phyloP scores from a whole-genome alignment of 805 yeast genomes.

The Ogataea trehalophila region DNA sequence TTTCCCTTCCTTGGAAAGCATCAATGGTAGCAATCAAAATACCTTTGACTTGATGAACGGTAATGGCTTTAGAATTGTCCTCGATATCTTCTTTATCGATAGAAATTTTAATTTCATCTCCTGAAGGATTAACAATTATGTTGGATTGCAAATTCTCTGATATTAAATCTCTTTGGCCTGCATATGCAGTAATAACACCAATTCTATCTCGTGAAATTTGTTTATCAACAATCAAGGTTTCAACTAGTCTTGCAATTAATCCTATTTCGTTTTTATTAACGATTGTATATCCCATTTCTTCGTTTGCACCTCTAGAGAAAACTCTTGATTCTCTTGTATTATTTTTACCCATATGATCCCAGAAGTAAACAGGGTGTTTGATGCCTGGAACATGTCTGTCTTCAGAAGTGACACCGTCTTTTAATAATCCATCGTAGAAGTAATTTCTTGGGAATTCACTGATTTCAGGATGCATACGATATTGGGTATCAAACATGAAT shows the following conservation, averaged over 20 bases:
- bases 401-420: conserved; percentile 60
- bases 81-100: conserved; percentile 59
- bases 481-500: conserved; percentile 73
- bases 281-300: conserved; percentile 52
- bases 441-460: conserved; percentile 77
- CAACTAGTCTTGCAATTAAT: conserved; percentile 42
- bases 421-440: conserved; percentile 67
- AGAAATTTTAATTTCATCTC: conserved; percentile 42
- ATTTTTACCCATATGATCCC: conserved; percentile 47
- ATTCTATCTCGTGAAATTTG: conserved; percentile 45
- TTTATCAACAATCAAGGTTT: conserved; percentile 49
- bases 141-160: conserved; percentile 47
- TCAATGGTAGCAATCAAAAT: conserved; percentile 62
- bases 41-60: conserved; percentile 42
- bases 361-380: conserved; percentile 52
- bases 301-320: conserved; percentile 31
- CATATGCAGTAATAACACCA: conserved; percentile 71
- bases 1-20: conserved; percentile 90
- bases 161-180: conserved; percentile 65
- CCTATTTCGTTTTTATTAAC: conserved; percentile 50
- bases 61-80: conserved; percentile 35
- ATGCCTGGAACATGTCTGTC: conserved; percentile 45
- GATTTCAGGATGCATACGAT: conserved; percentile 95
- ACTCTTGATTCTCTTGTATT: conserved; percentile 42
- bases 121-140: conserved; percentile 50